These are phyloP conservation scores for Torulaspora franciscae DNA, from an alignment of 805 yeast species.

Conservation along the genomic window DNA sequence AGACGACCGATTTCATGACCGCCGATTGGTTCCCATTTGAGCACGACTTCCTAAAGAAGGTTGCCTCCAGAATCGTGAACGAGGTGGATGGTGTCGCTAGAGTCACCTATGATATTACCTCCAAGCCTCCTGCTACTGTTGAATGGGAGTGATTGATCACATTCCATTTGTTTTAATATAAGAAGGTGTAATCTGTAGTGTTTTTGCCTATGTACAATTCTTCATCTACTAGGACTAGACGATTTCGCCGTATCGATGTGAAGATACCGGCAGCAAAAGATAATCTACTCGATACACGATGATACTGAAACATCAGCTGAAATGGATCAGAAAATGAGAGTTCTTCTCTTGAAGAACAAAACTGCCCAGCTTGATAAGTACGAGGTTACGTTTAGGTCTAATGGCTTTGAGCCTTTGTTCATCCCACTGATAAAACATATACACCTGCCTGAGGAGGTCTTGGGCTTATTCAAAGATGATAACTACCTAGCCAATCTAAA, in stretches of 20 bases:
- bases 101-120: slow-evolving; percentile 96
- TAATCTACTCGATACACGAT: too few species aligned
- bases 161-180: background rate
- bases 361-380: slow-evolving; percentile 70
- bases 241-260: too few species aligned
- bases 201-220: background rate
- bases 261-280: too few species aligned
- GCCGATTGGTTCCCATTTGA: slow-evolving; percentile 98
- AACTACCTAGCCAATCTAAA: slow-evolving; percentile 41
- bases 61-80: slow-evolving; percentile 92
- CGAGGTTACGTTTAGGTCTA: slow-evolving; percentile 38
- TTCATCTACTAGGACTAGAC: background rate
- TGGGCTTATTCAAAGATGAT: slow-evolving; percentile 41
- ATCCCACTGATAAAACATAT: slow-evolving; percentile 71
- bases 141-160: slow-evolving; percentile 79
- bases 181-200: background rate
- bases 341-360: slow-evolving; percentile 64
- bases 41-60: slow-evolving; percentile 84
- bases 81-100: slow-evolving; percentile 99
- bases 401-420: slow-evolving; percentile 47
- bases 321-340: slow-evolving; percentile 16
- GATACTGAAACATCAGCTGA: too few species aligned
- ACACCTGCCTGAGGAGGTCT: slow-evolving; percentile 44
- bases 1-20: slow-evolving; percentile 98
- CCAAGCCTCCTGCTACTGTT: slow-evolving; percentile 99